Evolutionary conservation across 768 basidiomycete species (phyloP), one percentile per base, ranked within the genome.

Genomic region (Termitomyces sp.): DNA sequence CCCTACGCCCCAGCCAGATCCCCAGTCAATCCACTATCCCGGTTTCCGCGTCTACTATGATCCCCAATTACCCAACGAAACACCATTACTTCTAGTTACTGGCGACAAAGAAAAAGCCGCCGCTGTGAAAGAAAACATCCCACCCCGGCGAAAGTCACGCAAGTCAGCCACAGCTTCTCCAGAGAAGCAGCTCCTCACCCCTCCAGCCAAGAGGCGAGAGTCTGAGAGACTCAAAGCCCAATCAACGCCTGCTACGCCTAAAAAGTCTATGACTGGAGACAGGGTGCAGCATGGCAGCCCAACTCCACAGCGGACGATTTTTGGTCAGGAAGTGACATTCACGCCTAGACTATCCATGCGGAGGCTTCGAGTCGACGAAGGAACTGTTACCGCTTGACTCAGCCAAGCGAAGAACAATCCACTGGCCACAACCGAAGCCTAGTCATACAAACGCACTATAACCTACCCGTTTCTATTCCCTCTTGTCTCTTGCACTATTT

Each of bases 1-100:
- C 50, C 35, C 26, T 45, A 62, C 67, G 30, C 78, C 73, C 56
- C 72, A 72, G 53, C 69, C 74, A 19, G 76, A 85, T 64, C 78
- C 77, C 1, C 74, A 78, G 45, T 86, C 84, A 15, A 73, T 78
- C 40, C 86, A 87, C 62, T 86, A 85, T 66, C 87, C 87, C 12
- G 86, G 86, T 15, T 88, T 88, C 62, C 68, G 71, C 40, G 77
- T 87, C 44, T 77, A 78, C 63, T 78, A 71, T 63, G 86, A 87
- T 61, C 62, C 73, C n/a, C 65, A 72, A 50, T n/a, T 56, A 23
- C 35, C 58, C n/a, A 44, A 54, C 41, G 52, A 57, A 15, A 31
- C 52, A 15, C 26, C 56, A 42, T 43, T 31, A 52, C 57, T 42
- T 12, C 55, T 55, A 33, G 33, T 33, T 12, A n/a, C 49, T 21